A percentile compares a stretch with the other conserved stretches of the same genome.
Evolutionary conservation across 805 yeast genomes (phyloP).

Genomic region (Starmera pachycereana): DNA sequence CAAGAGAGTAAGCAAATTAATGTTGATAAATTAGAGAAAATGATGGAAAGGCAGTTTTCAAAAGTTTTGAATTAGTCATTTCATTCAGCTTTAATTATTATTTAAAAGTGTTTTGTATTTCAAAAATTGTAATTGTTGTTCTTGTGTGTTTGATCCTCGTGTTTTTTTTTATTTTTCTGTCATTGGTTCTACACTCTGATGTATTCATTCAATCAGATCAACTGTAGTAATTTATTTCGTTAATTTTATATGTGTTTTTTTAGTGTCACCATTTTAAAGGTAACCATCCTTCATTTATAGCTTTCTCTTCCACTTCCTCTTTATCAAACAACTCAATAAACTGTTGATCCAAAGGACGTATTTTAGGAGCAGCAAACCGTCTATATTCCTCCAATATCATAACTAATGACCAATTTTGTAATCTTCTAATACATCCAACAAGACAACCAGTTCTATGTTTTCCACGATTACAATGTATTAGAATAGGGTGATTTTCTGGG

Average conservation of each 20-base stretch:
- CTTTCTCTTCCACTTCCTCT: constrained; percentile 44
- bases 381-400: constrained; percentile 95
- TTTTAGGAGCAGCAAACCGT: constrained; percentile 90
- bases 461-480: constrained; percentile 94
- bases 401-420: constrained; percentile 88
- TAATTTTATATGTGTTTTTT: neutral
- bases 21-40: constrained; percentile 18
- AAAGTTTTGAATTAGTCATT: neutral
- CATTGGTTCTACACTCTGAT: too few relatives aligned
- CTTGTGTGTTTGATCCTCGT: too few relatives aligned
- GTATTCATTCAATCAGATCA: too few relatives aligned
- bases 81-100: too few relatives aligned
- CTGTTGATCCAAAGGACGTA: constrained; percentile 91
- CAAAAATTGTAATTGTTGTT: too few relatives aligned
- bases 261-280: constrained; percentile 54
- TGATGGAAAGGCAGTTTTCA: constrained; percentile 10
- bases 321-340: constrained; percentile 85
- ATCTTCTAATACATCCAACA: constrained; percentile 81
- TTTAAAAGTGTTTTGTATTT: too few relatives aligned
- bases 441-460: constrained; percentile 96
- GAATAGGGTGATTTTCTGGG: constrained; percentile 82
- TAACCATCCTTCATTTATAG: constrained; percentile 43
- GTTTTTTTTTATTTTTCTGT: too few relatives aligned
- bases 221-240: too few relatives aligned
- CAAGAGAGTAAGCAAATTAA: constrained; percentile 12